Evolutionary conservation across 495 filamentous ascomycete species (phyloP).

Genomic region (Letharia columbiana): DNA sequence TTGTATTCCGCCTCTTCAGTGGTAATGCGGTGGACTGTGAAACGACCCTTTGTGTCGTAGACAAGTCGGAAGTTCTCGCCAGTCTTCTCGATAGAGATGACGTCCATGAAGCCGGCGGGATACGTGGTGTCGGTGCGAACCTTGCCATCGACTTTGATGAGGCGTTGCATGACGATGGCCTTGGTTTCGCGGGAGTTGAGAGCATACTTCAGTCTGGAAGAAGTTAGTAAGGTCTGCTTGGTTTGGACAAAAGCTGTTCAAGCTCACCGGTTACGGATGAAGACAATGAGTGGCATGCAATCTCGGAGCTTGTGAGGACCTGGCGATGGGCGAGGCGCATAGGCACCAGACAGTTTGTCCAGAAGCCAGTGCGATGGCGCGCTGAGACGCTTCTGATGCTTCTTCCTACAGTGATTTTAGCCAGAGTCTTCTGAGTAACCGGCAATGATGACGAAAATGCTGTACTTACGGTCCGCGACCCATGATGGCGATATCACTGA

Average conservation of each 20-base stretch:
- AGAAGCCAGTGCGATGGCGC: slow-evolving; percentile 99
- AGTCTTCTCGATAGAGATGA: slow-evolving; percentile 98
- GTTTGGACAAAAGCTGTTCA: not conserved
- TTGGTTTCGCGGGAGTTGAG: slow-evolving; percentile 96
- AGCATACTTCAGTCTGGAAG: slow-evolving; percentile 86
- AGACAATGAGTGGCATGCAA: slow-evolving; percentile 97
- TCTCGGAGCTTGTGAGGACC: slow-evolving; percentile 99
- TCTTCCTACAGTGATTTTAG: slow-evolving; percentile 57
- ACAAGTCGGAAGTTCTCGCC: slow-evolving; percentile 99
- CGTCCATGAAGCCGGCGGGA: slow-evolving; percentile 98
- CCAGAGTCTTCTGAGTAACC: not conserved
- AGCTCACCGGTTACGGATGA: slow-evolving; percentile 79
- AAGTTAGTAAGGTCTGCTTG: not conserved
- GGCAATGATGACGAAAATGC: not conserved
- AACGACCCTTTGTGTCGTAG: slow-evolving; percentile 99
- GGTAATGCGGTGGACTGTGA: slow-evolving; percentile 99
- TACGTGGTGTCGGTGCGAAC: slow-evolving; percentile 97
- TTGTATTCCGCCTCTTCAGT: slow-evolving; percentile 98
- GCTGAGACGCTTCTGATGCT: slow-evolving; percentile 99
- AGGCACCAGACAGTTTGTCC: slow-evolving; percentile 97
- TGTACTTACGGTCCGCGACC: slow-evolving; percentile 60
- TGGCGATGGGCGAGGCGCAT: slow-evolving; percentile 88
- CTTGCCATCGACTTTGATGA: slow-evolving; percentile 99
- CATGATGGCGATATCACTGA: slow-evolving; percentile 39
- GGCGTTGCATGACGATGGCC: slow-evolving; percentile 98